phyloP scores from a whole-genome alignment of 306 rosid genomes.

The Fragaria ananassa region DNA sequence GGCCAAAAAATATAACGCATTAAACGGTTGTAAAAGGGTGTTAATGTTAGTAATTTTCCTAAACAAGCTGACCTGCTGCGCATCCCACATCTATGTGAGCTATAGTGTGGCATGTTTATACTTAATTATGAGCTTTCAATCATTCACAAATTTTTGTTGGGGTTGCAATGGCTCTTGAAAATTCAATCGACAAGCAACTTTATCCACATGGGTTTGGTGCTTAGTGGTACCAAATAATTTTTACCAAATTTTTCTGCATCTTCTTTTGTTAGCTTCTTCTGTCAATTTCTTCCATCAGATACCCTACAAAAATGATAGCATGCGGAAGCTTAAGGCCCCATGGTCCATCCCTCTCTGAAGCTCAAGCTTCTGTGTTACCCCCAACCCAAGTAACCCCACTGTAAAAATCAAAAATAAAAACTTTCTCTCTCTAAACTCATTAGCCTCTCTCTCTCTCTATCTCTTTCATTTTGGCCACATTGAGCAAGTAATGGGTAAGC shows the following conservation, averaged over 20 bases:
- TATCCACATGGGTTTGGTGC: constrained; percentile 24
- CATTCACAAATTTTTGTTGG: background rate
- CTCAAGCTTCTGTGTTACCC: constrained; percentile 1
- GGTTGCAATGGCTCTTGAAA: constrained; percentile 5
- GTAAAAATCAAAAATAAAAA: constrained; percentile 6
- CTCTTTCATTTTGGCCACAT: constrained; percentile 4
- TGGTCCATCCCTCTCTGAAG: constrained; percentile 1
- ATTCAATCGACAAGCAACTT: constrained; percentile 20
- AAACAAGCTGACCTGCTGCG: background rate
- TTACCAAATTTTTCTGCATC: background rate
- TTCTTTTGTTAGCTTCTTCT: background rate
- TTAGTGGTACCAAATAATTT: constrained; percentile 14
- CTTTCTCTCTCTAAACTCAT: too few species aligned
- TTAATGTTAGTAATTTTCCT: background rate
- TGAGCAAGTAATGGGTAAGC: constrained; percentile 12
- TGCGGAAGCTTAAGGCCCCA: background rate
- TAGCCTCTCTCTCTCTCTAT: background rate
- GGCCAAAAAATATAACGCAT: too few species aligned
- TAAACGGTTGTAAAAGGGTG: background rate
- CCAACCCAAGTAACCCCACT: constrained; percentile 13
- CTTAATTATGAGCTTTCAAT: background rate
- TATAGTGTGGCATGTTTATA: background rate
- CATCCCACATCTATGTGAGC: background rate
- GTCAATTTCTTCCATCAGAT: constrained; percentile 3
- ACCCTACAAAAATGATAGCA: constrained; percentile 20